Conservation (phyloP, 805 yeast species). For the Ogataea methylovora region DNA sequence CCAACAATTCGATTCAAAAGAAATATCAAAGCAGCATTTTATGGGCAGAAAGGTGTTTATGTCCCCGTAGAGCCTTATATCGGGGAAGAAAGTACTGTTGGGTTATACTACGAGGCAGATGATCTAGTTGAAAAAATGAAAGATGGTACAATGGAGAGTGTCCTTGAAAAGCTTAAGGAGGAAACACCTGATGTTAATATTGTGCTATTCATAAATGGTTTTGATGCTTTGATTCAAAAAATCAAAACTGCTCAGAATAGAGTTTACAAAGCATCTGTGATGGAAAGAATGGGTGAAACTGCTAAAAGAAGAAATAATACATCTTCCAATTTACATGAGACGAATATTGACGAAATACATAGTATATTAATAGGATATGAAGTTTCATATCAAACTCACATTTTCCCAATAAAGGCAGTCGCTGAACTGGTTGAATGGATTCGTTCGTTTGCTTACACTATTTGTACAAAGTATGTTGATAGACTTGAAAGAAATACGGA, state of each 20-base stretch:
- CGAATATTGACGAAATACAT: constrained; percentile 28
- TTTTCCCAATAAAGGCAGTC: constrained; percentile 40
- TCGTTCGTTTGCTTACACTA: constrained; percentile 48
- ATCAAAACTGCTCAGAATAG: constrained; percentile 39
- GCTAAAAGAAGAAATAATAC: not conserved
- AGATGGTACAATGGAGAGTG: constrained; percentile 15
- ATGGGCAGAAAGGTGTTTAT: constrained; percentile 40
- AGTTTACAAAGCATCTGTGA: constrained; percentile 29
- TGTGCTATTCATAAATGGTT: constrained; percentile 41
- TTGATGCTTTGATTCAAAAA: constrained; percentile 36
- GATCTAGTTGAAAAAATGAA: constrained; percentile 32
- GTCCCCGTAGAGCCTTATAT: constrained; percentile 40
- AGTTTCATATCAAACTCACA: constrained; percentile 37
- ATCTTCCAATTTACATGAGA: constrained; percentile 1
- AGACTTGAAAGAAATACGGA: constrained; percentile 45
- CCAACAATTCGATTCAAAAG: constrained; percentile 51
- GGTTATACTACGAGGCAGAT: constrained; percentile 39
- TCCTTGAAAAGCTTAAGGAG: constrained; percentile 13
- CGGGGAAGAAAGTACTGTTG: constrained; percentile 34
- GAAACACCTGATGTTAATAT: constrained; percentile 21
- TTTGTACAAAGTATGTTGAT: constrained; percentile 47
- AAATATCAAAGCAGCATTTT: constrained; percentile 39
- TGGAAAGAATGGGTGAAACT: constrained; percentile 7
- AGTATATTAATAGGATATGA: constrained; percentile 36
- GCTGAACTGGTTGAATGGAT: constrained; percentile 47